Evolutionary conservation across 1,284 basidiomycete genomes (phyloP).

Genomic region (Termitomyces sp.): DNA sequence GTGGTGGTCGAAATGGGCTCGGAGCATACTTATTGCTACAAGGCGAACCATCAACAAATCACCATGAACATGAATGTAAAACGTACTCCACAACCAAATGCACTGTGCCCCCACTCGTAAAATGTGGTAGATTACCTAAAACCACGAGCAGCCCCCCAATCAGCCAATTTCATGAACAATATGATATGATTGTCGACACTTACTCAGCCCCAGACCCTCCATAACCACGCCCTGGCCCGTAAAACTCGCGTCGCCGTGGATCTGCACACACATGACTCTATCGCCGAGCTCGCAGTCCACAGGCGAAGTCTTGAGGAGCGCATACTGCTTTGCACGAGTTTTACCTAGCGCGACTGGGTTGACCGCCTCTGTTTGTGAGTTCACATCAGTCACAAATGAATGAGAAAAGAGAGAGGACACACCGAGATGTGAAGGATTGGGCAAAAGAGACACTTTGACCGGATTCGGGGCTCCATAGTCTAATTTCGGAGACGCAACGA

Average conservation of each 20-base stretch:
- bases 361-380: slow-evolving; percentile 58
- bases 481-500: slow-evolving; percentile 59
- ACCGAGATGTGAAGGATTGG: slow-evolving; percentile 87
- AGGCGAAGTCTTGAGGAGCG: slow-evolving; percentile 63
- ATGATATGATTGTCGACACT: slow-evolving; percentile 15
- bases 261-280: slow-evolving; percentile 80
- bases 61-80: background rate
- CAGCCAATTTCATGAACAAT: background rate
- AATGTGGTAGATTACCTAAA: slow-evolving; percentile 79
- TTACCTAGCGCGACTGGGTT: slow-evolving; percentile 85
- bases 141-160: background rate
- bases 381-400: background rate
- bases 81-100: slow-evolving; percentile 90
- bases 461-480: slow-evolving; percentile 45
- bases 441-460: slow-evolving; percentile 72
- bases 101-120: slow-evolving; percentile 82
- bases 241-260: slow-evolving; percentile 90
- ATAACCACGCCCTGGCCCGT: slow-evolving; percentile 88
- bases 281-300: slow-evolving; percentile 78
- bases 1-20: background rate
- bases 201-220: slow-evolving; percentile 79
- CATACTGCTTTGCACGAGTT: slow-evolving; percentile 88
- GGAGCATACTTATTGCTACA: slow-evolving; percentile 46
- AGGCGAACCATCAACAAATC: background rate
- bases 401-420: slow-evolving; percentile 6